A percentile compares a stretch with the other conserved stretches of the same genome.
Evolutionary conservation across 176 grass and related monocot genomes (phyloP).

Genomic region (Aegilops sharonensis): DNA sequence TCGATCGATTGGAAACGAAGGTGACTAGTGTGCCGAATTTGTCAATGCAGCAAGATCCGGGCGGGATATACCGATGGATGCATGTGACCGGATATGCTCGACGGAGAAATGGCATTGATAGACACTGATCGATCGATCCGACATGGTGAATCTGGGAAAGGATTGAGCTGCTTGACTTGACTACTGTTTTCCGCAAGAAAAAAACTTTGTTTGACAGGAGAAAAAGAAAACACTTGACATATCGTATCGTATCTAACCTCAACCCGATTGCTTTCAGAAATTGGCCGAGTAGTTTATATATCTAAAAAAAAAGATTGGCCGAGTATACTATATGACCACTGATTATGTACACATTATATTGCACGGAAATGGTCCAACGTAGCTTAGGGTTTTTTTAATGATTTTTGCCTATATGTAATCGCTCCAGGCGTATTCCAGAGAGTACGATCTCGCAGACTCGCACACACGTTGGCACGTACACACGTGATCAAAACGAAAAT

Average conservation of each 20-base stretch:
- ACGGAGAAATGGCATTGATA: too few species aligned
- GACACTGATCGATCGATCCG: too few species aligned
- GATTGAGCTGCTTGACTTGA: not conserved
- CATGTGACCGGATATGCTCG: not conserved
- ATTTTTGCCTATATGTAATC: too few species aligned
- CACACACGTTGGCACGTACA: too few species aligned
- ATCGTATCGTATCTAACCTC: not conserved
- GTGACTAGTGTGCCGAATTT: not conserved
- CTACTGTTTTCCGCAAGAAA: not conserved
- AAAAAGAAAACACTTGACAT: not conserved
- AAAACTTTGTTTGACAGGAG: not conserved
- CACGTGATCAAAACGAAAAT: too few species aligned
- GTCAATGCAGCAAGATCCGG: not conserved
- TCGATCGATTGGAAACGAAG: not conserved
- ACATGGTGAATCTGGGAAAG: not conserved
- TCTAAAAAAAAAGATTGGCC: not conserved
- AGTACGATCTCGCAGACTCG: too few species aligned
- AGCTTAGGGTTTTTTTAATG: too few species aligned
- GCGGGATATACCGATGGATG: not conserved
- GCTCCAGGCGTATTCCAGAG: too few species aligned
- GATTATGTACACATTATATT: too few species aligned
- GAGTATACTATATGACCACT: too few species aligned
- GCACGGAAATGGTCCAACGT: too few species aligned
- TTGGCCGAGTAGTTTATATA: not conserved
- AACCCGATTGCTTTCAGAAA: not conserved